Base-by-base conservation (phyloP, 148 eudicot genomes). In the Bassia scoparia region DNA sequence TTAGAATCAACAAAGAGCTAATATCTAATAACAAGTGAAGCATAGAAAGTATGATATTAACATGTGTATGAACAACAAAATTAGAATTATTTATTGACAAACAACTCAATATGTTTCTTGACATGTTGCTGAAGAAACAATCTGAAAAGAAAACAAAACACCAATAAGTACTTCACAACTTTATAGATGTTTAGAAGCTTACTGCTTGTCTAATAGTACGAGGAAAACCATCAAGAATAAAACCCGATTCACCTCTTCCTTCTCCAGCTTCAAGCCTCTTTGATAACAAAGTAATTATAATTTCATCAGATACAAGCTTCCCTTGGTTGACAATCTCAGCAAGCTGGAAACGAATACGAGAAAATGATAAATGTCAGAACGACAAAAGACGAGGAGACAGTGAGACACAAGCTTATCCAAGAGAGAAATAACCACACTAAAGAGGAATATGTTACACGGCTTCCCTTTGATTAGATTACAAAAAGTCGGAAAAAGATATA, bases 121-220 rank as follows among this genome's bases (percentile, higher is more conserved):
- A n/a, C n/a, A n/a, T n/a, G n/a, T n/a, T n/a, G n/a, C n/a, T n/a
- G n/a, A n/a, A n/a, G n/a, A n/a, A n/a, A n/a, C n/a, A n/a, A n/a
- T n/a, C n/a, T n/a, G n/a, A n/a, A n/a, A n/a, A n/a, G n/a, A n/a
- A n/a, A n/a, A n/a, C n/a, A n/a, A n/a, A n/a, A n/a, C n/a, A n/a
- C n/a, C n/a, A 49, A 18, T 1, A 16, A 17, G 17, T 12, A 48
- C 10, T 48, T 3, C 21, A 15, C 53, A 2, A 49, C 53, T 49
- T 16, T 49, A 49, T 15, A 49, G 53, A 49, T 49, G 53, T 1
- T 3, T 35, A 34, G 15, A 33, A 75, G 67, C 97, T 87, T 67
- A 95, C 99, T 59, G 99, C 99, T 85, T 95, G 99, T 86, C 90
- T 86, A 41, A 95, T 93, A 52, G 99, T 95, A 69, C 99, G 90